These are phyloP conservation scores for Hygrophoropsis aurantiaca DNA, from an alignment of 768 basidiomycete species.

Conservation along the genomic window DNA sequence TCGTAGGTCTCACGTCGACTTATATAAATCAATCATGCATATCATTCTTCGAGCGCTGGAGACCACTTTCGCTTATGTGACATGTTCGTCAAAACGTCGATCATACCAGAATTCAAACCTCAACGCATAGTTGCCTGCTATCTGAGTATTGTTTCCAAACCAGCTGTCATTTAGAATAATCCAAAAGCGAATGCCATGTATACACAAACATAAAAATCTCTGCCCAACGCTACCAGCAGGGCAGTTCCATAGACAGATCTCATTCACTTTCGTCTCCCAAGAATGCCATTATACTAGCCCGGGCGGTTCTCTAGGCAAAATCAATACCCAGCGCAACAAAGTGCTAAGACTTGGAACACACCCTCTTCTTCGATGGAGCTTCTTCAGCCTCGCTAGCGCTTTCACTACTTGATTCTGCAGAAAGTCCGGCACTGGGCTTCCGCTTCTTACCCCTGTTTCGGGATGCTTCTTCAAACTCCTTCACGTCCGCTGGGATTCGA, in stretches of 20 bases:
- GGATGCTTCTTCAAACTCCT: slow-evolving; percentile 58
- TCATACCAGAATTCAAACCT: no score
- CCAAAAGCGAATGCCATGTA: no score
- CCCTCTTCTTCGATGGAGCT: slow-evolving; percentile 42
- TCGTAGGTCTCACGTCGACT: no score
- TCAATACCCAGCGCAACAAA: background rate
- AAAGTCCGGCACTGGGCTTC: slow-evolving; percentile 7
- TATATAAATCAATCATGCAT: no score
- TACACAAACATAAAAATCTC: no score
- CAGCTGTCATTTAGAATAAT: no score
- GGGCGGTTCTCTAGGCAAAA: slow-evolving; percentile 39
- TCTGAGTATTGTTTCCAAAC: no score
- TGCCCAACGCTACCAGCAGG: no score
- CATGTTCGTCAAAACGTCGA: no score
- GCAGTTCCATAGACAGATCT: slow-evolving; percentile 12
- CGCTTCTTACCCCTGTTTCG: slow-evolving; percentile 28
- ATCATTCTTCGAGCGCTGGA: no score
- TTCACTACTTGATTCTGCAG: slow-evolving; percentile 31
- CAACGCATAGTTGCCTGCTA: no score
- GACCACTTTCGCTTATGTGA: no score
- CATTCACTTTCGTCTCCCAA: slow-evolving; percentile 71
- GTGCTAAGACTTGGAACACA: slow-evolving; percentile 19
- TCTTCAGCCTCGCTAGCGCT: slow-evolving; percentile 33
- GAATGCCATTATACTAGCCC: slow-evolving; percentile 69
- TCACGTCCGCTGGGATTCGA: slow-evolving; percentile 63